These are phyloP conservation scores for Rhynchosporium secalis DNA, from an alignment of 2,329 filamentous ascomycete genomes.

Conservation along the genomic window DNA sequence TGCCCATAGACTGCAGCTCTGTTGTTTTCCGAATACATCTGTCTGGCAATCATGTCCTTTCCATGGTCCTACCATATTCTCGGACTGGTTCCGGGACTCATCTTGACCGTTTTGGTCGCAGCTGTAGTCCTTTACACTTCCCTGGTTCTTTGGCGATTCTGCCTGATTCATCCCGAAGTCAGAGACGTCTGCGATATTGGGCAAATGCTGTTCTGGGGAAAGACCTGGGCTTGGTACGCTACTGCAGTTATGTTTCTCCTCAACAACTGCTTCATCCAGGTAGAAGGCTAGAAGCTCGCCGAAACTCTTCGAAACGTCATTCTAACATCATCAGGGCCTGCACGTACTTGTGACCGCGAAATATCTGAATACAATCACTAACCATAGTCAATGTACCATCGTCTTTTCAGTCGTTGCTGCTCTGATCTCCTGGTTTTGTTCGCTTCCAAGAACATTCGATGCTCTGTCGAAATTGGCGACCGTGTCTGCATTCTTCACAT, in stretches of 20 bases:
- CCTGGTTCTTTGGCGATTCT: constrained; percentile 76
- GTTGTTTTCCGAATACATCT: constrained; percentile 95
- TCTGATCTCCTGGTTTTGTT: constrained; percentile 74
- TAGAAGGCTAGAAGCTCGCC: constrained; percentile 44
- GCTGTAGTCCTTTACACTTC: constrained; percentile 81
- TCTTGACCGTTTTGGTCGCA: constrained; percentile 78
- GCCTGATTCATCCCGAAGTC: constrained; percentile 84
- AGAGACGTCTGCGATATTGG: constrained; percentile 93
- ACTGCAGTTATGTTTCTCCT: constrained; percentile 85
- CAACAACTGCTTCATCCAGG: constrained; percentile 92
- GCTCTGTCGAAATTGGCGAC: constrained; percentile 78
- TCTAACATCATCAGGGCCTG: constrained; percentile 54
- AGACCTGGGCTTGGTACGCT: constrained; percentile 68
- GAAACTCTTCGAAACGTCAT: background rate
- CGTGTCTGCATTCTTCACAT: constrained; percentile 81
- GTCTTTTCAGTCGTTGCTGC: constrained; percentile 74
- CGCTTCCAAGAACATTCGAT: constrained; percentile 81
- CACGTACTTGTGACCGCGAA: constrained; percentile 84
- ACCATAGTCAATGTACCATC: constrained; percentile 72
- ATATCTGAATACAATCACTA: constrained; percentile 86
- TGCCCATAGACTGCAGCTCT: constrained; percentile 70
- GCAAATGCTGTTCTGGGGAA: constrained; percentile 90
- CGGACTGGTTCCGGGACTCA: constrained; percentile 82
- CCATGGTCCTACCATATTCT: constrained; percentile 89
- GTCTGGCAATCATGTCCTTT: constrained; percentile 90